phyloP scores from a whole-genome alignment of 768 basidiomycete genomes.

The Fomitopsis pulvina region DNA sequence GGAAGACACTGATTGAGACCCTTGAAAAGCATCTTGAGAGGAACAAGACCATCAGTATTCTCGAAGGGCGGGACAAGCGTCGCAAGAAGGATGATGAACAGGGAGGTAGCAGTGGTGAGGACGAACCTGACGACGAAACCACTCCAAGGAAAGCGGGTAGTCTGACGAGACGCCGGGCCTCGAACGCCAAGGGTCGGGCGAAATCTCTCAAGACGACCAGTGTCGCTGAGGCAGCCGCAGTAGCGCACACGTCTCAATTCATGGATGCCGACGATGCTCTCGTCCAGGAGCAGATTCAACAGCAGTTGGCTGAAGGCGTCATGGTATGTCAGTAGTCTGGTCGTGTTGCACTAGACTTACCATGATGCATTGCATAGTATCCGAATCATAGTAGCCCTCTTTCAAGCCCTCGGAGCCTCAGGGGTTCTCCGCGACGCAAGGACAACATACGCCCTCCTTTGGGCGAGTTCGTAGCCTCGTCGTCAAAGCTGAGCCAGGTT shows the following conservation, averaged over 20 bases:
- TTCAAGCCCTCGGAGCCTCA: conserved; percentile 61
- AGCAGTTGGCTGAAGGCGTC: conserved; percentile 71
- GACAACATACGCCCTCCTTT: conserved; percentile 24
- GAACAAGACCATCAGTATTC: conserved; percentile 74
- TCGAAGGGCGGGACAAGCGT: conserved; percentile 62
- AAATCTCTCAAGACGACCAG: conserved; percentile 30
- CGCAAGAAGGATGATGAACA: conserved; percentile 19
- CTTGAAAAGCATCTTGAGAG: conserved; percentile 81
- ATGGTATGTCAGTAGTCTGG: conserved; percentile 40
- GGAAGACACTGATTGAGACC: conserved; percentile 71
- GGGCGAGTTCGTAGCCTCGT: conserved; percentile 33
- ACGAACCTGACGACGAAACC: conserved; percentile 45
- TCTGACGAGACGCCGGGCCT: conserved; percentile 27
- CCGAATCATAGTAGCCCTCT: conserved; percentile 50
- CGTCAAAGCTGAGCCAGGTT: conserved; percentile 34
- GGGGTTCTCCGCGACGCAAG: conserved; percentile 59
- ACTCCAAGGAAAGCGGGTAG: conserved; percentile 53
- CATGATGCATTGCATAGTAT: conserved; percentile 37
- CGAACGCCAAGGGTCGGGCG: conserved; percentile 25
- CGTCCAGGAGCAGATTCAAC: conserved; percentile 83
- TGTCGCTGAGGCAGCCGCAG: conserved; percentile 31
- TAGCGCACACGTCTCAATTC: conserved; percentile 70
- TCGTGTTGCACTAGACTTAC: background rate
- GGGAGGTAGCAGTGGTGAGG: conserved; percentile 28
- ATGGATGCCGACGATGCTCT: conserved; percentile 85